These are phyloP conservation scores for Viridothelium virens DNA, from an alignment of 495 filamentous ascomycete species.

Conservation along the genomic window DNA sequence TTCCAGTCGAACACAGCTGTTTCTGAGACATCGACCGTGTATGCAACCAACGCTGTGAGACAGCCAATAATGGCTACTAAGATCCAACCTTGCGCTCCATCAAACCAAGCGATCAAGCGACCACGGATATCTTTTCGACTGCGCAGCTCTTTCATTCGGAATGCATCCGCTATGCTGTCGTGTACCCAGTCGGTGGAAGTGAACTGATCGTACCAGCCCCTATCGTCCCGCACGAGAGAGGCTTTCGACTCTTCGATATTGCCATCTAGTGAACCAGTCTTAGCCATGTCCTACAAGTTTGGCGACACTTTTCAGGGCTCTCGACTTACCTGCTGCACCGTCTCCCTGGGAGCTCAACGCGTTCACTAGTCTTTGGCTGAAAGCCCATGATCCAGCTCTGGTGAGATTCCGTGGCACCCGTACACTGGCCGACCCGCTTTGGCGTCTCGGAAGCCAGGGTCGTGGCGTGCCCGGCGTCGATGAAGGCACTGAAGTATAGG, in stretches of 20 bases:
- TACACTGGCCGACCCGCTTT: slow-evolving; percentile 25
- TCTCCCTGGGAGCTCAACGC: slow-evolving; percentile 19
- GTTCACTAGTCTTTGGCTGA: slow-evolving; percentile 27
- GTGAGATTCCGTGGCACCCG: slow-evolving; percentile 27
- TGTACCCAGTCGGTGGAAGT: slow-evolving; percentile 98
- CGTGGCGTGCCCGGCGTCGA: slow-evolving; percentile 32
- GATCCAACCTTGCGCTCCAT: slow-evolving; percentile 91
- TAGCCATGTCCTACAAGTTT: slow-evolving; percentile 12
- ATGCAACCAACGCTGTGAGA: slow-evolving; percentile 77
- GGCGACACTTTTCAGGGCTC: not conserved
- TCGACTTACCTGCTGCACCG: slow-evolving; percentile 9
- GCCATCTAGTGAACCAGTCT: slow-evolving; percentile 22
- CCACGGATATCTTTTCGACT: slow-evolving; percentile 78
- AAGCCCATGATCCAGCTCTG: slow-evolving; percentile 31
- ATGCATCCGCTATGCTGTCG: slow-evolving; percentile 91
- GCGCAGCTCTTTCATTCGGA: slow-evolving; percentile 73
- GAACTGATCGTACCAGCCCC: slow-evolving; percentile 98
- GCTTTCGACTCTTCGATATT: slow-evolving; percentile 15
- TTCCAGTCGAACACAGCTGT: slow-evolving; percentile 81
- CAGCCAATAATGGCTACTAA: slow-evolving; percentile 85
- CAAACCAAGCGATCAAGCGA: slow-evolving; percentile 65
- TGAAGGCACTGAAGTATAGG: slow-evolving; percentile 28
- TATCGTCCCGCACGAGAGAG: slow-evolving; percentile 52
- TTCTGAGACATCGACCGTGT: slow-evolving; percentile 82
- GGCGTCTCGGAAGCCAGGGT: slow-evolving; percentile 19